phyloP scores from a whole-genome alignment of 1,284 basidiomycete genomes.

The Coniferiporia weirii region DNA sequence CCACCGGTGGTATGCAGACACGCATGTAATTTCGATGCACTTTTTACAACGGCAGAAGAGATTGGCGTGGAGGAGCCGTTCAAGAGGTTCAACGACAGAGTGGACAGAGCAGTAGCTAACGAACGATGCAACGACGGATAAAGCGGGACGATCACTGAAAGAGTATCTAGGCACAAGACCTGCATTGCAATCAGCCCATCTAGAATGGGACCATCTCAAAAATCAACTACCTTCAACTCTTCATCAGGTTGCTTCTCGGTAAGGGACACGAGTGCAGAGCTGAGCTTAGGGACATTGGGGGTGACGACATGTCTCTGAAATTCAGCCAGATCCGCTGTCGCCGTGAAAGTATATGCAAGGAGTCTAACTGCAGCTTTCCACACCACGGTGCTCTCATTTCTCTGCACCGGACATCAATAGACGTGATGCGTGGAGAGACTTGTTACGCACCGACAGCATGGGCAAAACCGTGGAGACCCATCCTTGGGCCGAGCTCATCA shows the following conservation, averaged over 20 bases:
- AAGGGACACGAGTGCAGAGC: conserved; percentile 47
- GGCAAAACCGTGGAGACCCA: conserved; percentile 65
- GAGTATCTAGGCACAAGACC: conserved; percentile 46
- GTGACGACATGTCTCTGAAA: conserved; percentile 71
- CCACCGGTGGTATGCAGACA: conserved; percentile 66
- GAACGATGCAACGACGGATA: conserved; percentile 64
- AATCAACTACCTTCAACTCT: conserved; percentile 45
- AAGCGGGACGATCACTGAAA: conserved; percentile 51
- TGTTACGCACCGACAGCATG: conserved; percentile 50
- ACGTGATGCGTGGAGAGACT: conserved; percentile 20
- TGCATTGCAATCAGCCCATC: conserved; percentile 25
- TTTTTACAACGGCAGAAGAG: conserved; percentile 35
- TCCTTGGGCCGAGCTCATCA: conserved; percentile 64
- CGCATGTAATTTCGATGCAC: conserved; percentile 53
- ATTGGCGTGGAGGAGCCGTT: conserved; percentile 46
- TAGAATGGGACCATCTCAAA: not conserved
- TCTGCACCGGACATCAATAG: conserved; percentile 38
- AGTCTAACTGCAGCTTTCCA: conserved; percentile 58
- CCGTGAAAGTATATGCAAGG: conserved; percentile 52
- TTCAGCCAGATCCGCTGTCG: conserved; percentile 54
- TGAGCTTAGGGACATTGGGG: conserved; percentile 69
- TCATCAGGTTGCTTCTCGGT: conserved; percentile 45
- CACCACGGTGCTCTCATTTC: conserved; percentile 55
- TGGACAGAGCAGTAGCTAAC: conserved; percentile 43
- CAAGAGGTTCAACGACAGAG: conserved; percentile 49